These are phyloP conservation scores for Domatiomyces globalis DNA, from an alignment of 2,329 filamentous ascomycete species.

Conservation along the genomic window DNA sequence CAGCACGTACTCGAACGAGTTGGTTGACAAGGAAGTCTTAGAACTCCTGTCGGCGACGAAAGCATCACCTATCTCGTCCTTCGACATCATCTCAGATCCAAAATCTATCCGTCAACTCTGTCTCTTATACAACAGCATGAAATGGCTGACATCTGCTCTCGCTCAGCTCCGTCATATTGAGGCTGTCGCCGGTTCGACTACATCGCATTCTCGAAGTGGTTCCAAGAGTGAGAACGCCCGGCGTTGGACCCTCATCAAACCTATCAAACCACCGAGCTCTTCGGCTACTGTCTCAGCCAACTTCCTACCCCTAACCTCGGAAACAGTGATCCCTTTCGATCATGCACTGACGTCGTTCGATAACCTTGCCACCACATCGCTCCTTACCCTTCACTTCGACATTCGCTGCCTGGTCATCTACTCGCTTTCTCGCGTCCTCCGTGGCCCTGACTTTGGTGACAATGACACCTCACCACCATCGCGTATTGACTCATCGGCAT, in stretches of 20 bases:
- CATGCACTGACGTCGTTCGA: conserved; percentile 71
- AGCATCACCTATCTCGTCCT: conserved; percentile 51
- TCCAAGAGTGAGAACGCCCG: conserved; percentile 39
- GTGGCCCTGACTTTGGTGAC: conserved; percentile 30
- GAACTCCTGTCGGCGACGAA: conserved; percentile 40
- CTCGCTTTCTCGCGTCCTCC: conserved; percentile 53
- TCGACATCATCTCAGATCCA: conserved; percentile 77
- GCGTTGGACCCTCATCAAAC: conserved; percentile 70
- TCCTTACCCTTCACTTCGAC: conserved; percentile 79
- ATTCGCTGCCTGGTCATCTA: conserved; percentile 73
- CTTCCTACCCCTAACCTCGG: conserved; percentile 74
- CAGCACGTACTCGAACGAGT: conserved; percentile 23
- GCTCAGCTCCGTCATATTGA: conserved; percentile 71
- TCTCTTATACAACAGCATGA: conserved; percentile 91
- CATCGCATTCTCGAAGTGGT: conserved; percentile 28
- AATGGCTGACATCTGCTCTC: conserved; percentile 83
- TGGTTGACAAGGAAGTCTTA: conserved; percentile 49
- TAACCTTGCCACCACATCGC: conserved; percentile 60
- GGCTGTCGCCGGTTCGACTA: conserved; percentile 44
- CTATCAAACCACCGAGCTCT: conserved; percentile 28
- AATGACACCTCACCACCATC: conserved; percentile 21
- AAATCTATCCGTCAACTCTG: conserved; percentile 77
- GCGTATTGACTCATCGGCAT: conserved; percentile 34
- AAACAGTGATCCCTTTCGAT: conserved; percentile 79
- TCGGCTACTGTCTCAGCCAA: conserved; percentile 35